Conservation (phyloP, 441 rosid species). For the Hura crepitans region DNA sequence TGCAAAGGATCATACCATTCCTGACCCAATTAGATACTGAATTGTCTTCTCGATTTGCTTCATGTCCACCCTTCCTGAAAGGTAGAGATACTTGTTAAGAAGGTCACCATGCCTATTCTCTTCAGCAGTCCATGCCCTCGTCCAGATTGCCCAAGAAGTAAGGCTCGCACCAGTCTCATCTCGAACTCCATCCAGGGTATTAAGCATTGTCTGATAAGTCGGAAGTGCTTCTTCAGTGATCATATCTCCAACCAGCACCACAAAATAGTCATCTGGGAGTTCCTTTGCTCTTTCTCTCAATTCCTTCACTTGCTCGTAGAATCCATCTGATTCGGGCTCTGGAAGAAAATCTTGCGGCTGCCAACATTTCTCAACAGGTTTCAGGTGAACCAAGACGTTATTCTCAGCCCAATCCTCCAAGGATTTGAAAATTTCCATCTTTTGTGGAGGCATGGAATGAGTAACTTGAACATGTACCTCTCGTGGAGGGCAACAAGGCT, state of each 20-base stretch:
- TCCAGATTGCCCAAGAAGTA: conserved; percentile 89
- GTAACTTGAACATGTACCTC: conserved; percentile 64
- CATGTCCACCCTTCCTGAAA: conserved; percentile 88
- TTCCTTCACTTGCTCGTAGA: conserved; percentile 71
- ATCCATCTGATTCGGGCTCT: conserved; percentile 67
- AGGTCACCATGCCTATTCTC: conserved; percentile 93
- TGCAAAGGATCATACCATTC: conserved; percentile 56
- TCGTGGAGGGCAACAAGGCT: conserved; percentile 52
- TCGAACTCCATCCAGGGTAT: conserved; percentile 77
- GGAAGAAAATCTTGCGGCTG: conserved; percentile 91
- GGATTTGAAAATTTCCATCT: conserved; percentile 78
- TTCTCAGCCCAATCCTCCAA: conserved; percentile 75
- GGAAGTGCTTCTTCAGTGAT: conserved; percentile 96
- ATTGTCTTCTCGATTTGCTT: conserved; percentile 86
- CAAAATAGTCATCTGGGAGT: conserved; percentile 81
- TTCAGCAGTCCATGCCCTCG: conserved; percentile 94
- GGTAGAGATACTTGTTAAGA: conserved; percentile 74
- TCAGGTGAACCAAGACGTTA: conserved; percentile 60
- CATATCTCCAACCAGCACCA: conserved; percentile 88
- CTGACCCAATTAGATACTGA: conserved; percentile 88
- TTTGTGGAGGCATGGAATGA: conserved; percentile 73
- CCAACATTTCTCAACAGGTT: conserved; percentile 86
- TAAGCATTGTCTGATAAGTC: conserved; percentile 79
- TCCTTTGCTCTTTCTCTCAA: conserved; percentile 66
- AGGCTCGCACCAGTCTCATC: conserved; percentile 90